phyloP scores from a whole-genome alignment of 805 yeast genomes.

The Saccharomycopsis capsularis region DNA sequence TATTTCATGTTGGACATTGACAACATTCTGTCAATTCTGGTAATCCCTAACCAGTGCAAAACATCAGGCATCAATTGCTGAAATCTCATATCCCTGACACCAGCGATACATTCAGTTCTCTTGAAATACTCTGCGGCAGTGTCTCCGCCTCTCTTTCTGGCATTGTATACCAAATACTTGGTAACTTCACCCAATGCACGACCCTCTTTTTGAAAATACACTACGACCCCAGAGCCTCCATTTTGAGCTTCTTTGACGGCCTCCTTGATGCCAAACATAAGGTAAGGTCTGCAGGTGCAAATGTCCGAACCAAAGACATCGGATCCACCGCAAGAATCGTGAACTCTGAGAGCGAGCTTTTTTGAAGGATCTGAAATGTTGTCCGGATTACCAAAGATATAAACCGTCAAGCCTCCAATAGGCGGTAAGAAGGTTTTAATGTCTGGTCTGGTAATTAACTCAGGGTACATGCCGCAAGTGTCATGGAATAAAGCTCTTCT shows the following conservation, averaged over 20 bases:
- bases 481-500: constrained; percentile 59
- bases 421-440: constrained; percentile 62
- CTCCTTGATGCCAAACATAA: constrained; percentile 59
- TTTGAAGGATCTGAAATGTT: constrained; percentile 44
- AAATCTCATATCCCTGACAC: constrained; percentile 66
- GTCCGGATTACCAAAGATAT: constrained; percentile 57
- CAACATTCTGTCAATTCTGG: constrained; percentile 57
- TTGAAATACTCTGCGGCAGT: constrained; percentile 61
- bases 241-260: constrained; percentile 63
- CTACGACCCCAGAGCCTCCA: constrained; percentile 59
- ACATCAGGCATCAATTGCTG: constrained; percentile 68
- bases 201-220: constrained; percentile 64
- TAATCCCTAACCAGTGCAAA: constrained; percentile 58
- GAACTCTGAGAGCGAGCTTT: constrained; percentile 52
- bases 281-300: constrained; percentile 64
- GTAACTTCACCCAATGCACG: constrained; percentile 67
- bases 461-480: constrained; percentile 68
- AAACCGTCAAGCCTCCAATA: constrained; percentile 61
- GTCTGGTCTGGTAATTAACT: constrained; percentile 60
- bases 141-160: constrained; percentile 64
- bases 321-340: constrained; percentile 66
- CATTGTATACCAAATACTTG: constrained; percentile 61
- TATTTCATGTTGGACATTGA: constrained; percentile 70
- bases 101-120: constrained; percentile 66
- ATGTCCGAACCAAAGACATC: constrained; percentile 65